Evolutionary conservation across 2,329 filamentous ascomycete species (phyloP).

Genomic region (Xylaria arbuscula): DNA sequence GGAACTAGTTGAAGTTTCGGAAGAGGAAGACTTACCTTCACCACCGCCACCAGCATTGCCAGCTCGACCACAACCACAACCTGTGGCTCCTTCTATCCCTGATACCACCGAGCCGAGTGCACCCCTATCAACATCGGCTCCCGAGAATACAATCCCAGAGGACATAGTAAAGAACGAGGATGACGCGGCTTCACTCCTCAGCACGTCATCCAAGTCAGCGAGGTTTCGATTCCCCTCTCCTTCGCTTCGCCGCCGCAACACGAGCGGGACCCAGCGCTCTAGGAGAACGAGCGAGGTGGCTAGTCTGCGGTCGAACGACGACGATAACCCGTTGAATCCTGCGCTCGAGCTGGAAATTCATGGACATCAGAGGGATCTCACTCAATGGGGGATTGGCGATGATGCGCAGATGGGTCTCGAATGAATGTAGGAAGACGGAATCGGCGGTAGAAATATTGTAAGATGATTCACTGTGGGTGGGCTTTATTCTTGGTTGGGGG

Average conservation of each 20-base stretch:
- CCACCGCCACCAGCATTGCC: constrained; percentile 46
- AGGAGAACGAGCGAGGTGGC: constrained; percentile 57
- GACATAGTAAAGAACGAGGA: constrained; percentile 42
- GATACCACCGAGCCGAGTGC: constrained; percentile 33
- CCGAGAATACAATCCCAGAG: constrained; percentile 35
- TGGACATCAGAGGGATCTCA: constrained; percentile 64
- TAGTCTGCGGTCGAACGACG: constrained; percentile 53
- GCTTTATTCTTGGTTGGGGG: constrained; percentile 3
- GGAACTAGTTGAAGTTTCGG: constrained; percentile 82
- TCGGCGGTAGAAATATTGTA: neutral
- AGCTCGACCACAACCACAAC: constrained; percentile 45
- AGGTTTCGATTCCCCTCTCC: constrained; percentile 43
- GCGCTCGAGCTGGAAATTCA: constrained; percentile 64
- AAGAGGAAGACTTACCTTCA: constrained; percentile 44
- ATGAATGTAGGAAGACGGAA: constrained; percentile 53
- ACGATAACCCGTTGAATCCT: constrained; percentile 46
- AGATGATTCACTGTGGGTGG: constrained; percentile 3
- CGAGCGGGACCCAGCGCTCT: constrained; percentile 49
- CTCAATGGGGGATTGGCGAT: constrained; percentile 82
- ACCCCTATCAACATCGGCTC: constrained; percentile 9
- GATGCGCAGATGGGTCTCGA: constrained; percentile 87
- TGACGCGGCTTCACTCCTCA: constrained; percentile 47
- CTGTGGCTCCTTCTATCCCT: constrained; percentile 39
- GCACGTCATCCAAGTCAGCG: constrained; percentile 49
- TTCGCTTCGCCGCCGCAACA: constrained; percentile 43